A percentile compares a stretch with the other conserved stretches of the same genome.
phyloP scores from a whole-genome alignment of 495 filamentous ascomycete species.

The Physcia stellaris region DNA sequence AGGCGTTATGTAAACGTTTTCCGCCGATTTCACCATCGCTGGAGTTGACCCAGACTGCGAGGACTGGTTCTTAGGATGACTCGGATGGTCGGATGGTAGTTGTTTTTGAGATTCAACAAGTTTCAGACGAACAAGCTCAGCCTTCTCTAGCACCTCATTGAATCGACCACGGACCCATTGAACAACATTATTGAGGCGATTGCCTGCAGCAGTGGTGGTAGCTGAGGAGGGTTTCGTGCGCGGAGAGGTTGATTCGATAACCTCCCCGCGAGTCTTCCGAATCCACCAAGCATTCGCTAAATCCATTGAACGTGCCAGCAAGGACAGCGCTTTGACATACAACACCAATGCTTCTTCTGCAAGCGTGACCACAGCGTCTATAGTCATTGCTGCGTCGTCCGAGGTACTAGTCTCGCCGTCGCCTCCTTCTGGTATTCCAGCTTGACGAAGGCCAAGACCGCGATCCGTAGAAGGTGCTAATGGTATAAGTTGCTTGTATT shows the following conservation, averaged over 20 bases:
- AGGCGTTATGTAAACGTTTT: constrained; percentile 47
- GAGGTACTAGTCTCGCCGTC: constrained; percentile 19
- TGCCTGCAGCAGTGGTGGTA: constrained; percentile 41
- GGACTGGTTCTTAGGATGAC: constrained; percentile 66
- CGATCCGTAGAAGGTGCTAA: constrained; percentile 63
- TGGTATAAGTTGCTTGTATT: constrained; percentile 90
- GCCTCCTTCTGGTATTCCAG: constrained; percentile 30
- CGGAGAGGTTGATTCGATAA: constrained; percentile 32
- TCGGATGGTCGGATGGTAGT: constrained; percentile 72
- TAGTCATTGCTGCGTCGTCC: constrained; percentile 58
- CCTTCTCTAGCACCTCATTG: constrained; percentile 93
- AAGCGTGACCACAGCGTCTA: constrained; percentile 71
- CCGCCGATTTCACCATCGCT: constrained; percentile 40
- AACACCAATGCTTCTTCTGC: constrained; percentile 92
- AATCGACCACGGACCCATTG: constrained; percentile 91
- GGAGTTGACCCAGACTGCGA: constrained; percentile 33
- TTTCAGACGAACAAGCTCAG: constrained; percentile 77
- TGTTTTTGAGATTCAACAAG: constrained; percentile 75
- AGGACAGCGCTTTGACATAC: constrained; percentile 82
- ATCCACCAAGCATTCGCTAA: constrained; percentile 89
- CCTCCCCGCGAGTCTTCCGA: constrained; percentile 56
- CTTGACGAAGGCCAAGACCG: constrained; percentile 48
- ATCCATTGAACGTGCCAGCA: constrained; percentile 92
- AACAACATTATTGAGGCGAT: constrained; percentile 79
- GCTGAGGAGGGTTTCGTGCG: constrained; percentile 23